These are phyloP conservation scores for Dictyostelium intermedium DNA, from an alignment of 78 protist genomes.

Conservation along the genomic window DNA sequence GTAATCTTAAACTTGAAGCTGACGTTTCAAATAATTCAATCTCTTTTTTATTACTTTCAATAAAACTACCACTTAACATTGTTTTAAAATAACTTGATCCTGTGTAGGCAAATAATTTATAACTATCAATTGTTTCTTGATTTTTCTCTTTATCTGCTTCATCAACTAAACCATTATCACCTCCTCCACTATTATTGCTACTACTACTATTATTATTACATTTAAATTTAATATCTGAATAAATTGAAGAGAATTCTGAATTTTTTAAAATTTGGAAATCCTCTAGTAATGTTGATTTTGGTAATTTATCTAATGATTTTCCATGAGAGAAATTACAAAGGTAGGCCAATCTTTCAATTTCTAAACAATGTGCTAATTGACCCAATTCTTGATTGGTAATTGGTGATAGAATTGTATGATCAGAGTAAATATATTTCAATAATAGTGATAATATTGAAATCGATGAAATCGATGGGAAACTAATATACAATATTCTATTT, in stretches of 20 bases:
- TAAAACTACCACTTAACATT: constrained; percentile 53
- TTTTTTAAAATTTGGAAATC: constrained; percentile 13
- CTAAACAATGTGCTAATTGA: neutral
- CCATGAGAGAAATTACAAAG: neutral
- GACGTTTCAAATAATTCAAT: constrained; percentile 26
- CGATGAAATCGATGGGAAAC: neutral
- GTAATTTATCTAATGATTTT: constrained; percentile 32
- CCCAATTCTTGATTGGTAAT: constrained; percentile 20
- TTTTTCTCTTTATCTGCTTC: neutral
- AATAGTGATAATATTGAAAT: neutral
- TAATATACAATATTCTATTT: constrained; percentile 5
- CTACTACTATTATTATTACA: neutral
- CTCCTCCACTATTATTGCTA: neutral
- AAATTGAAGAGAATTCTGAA: neutral
- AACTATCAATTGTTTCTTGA: neutral
- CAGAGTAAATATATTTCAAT: constrained; percentile 37
- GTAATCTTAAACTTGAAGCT: neutral
- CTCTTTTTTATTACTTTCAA: constrained; percentile 14
- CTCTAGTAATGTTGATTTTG: constrained; percentile 13
- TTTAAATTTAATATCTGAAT: constrained; percentile 21
- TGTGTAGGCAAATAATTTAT: constrained; percentile 8
- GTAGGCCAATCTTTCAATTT: constrained; percentile 30
- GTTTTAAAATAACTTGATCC: constrained; percentile 21
- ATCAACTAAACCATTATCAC: neutral
- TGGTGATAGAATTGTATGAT: neutral